Evolutionary conservation across 225 moss, liverwort and hornwort genomes (phyloP), one percentile per base, ranked within the genome.

Genomic region (Pseudisothecium myosuroides): DNA sequence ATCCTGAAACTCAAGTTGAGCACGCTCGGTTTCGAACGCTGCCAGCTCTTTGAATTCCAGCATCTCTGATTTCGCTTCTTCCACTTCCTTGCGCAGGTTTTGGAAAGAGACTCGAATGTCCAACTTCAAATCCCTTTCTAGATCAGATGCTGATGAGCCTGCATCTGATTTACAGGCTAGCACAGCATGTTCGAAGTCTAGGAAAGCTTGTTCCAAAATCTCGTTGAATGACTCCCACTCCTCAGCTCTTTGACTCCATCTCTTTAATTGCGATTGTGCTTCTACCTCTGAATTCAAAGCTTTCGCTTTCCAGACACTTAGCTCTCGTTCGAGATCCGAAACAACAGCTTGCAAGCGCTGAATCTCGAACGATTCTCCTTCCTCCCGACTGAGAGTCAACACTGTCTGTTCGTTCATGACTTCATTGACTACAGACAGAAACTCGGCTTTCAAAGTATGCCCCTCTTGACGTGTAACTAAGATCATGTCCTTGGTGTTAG

Each of bases 161-260:
- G 82, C 67, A 85, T 90, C 90, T 82, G 66, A 59, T 68, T 90
- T 87, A 66, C 82, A 80, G 67, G 79, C 87, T 31, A 85, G 65
- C 59, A 93, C 87, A 18, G 79, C 60, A 90, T 52, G 60, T 41
- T 93, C 90, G 22, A 93, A 85, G 17, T 87, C 91, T 23, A 90
- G 50, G 41, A 91, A 78, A 43, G 88, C 83, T 68, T 86, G 88
- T 54, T 90, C 90, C 83, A 91, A 34, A 52, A 76, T 73, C 62
- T 86, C 47, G 80, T 83, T 91, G 60, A 68, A 88, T 10, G 88
- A 86, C 56, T 55, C 88, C 86, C 88, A 90, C 90, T 93, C 93
- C 80, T 91, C 86, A 24, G 80, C 91, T 86, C 88, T 92, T 32
- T 76, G 83, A 84, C 89, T 93, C 95, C 95, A 95, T 62, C 86